Evolutionary conservation across 306 rosid genomes (phyloP).

Genomic region (Casuarina glauca): DNA sequence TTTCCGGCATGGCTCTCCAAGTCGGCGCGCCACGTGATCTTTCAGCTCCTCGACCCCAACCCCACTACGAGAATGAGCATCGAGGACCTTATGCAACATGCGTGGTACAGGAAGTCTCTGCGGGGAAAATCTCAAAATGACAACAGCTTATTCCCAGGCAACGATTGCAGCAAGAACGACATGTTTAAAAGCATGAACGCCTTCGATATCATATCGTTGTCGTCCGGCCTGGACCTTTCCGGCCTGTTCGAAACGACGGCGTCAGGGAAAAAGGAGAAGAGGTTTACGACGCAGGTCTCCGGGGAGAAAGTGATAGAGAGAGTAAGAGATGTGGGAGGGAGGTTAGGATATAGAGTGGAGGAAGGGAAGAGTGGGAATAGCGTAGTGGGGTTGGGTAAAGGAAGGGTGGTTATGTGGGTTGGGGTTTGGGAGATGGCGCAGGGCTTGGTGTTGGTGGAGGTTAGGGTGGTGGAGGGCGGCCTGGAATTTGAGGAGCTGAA

Average conservation of each 20-base stretch:
- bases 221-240: slow-evolving; percentile 78
- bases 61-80: slow-evolving; percentile 55
- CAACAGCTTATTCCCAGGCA: slow-evolving; percentile 27
- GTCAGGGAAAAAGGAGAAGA: slow-evolving; percentile 35
- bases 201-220: slow-evolving; percentile 86
- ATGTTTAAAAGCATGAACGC: slow-evolving; percentile 54
- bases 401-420: slow-evolving; percentile 50
- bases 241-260: slow-evolving; percentile 63
- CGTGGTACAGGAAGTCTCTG: slow-evolving; percentile 61
- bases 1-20: slow-evolving; percentile 62
- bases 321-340: slow-evolving; percentile 56
- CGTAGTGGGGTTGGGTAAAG: slow-evolving; percentile 65
- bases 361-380: slow-evolving; percentile 50
- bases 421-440: slow-evolving; percentile 54
- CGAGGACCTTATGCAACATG: slow-evolving; percentile 33
- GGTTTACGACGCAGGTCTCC: slow-evolving; percentile 49
- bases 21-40: slow-evolving; percentile 53
- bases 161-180: slow-evolving; percentile 14
- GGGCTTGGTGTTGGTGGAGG: slow-evolving; percentile 48
- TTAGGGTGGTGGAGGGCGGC: slow-evolving; percentile 59
- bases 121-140: slow-evolving; percentile 18
- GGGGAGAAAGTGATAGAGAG: slow-evolving; percentile 52
- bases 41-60: slow-evolving; percentile 72
- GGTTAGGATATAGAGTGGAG: slow-evolving; percentile 61
- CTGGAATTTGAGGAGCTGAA: slow-evolving; percentile 49